Evolutionary conservation across 139 green algal species (phyloP), one percentile per base, ranked within the genome.

Genomic region (Chlorella sp.): DNA sequence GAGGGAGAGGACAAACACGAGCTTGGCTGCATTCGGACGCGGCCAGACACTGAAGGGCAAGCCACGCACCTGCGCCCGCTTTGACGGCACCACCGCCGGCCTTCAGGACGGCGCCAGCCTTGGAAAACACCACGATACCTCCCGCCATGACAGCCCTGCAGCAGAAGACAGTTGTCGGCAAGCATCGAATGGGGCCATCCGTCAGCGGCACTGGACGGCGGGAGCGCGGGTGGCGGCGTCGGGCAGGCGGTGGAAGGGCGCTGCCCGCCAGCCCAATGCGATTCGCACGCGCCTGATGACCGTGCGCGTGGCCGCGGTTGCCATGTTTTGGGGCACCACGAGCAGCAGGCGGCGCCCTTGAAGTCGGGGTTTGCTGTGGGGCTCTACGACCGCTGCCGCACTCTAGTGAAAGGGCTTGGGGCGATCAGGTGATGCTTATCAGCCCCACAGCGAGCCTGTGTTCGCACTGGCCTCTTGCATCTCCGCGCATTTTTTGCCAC

Each of bases 141-240:
- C 80, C 88, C 4, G 80, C 88, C 26, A 78, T 56, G 11, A 85
- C 30, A 0, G 88, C 88, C 51, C 88, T 91, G 51, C 73, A 82
- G 15, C 1, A 15, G 6, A 44, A 23, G 36, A 39, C 1, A 21
- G 4, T 23, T 44, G 17, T 4, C 3, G 65, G n/a, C 13, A 21
- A 30, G 0, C 30, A 1, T 12, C 2, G 5, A 60, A 9, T 57
- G 63, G 13, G 26, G 63, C 28, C 21, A 23, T 23, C 1, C 20
- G 18, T 12, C 2, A 26, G 39, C 70, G 26, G 36, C 23, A 60
- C 39, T 20, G 6, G 39, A 0, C 15, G 17, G n/a, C 17, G 28
- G 32, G n/a, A n/a, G n/a, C n/a, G n/a, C n/a, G n/a, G n/a, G n/a
- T 41, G 11, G 36, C n/a, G n/a, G 30, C 28, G 65, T 5, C 6